A percentile compares a stretch with the other conserved stretches of the same genome.
Conservation (phyloP, 73 alveolate genomes). For the Breviolum minutum region DNA sequence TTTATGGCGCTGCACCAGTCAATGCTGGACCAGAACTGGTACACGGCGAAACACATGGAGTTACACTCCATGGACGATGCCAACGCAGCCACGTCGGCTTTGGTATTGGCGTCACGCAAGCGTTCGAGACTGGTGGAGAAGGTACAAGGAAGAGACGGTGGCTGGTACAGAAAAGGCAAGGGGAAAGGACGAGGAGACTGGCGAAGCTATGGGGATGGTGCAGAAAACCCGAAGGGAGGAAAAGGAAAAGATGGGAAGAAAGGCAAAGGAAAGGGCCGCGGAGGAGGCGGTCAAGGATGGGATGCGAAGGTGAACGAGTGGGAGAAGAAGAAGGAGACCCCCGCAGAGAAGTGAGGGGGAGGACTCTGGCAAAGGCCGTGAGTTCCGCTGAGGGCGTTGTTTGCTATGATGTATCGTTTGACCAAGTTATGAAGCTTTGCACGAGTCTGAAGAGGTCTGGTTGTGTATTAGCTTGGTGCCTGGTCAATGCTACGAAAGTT, state of each 20-base stretch:
- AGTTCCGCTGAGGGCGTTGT: neutral
- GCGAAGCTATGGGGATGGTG: too few relatives aligned
- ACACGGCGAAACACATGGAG: constrained; percentile 16
- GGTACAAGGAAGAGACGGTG: neutral
- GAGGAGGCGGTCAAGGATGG: neutral
- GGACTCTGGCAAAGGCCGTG: neutral
- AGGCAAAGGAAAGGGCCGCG: constrained; percentile 8
- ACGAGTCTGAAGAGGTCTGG: neutral
- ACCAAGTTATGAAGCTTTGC: neutral
- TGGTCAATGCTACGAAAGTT: neutral
- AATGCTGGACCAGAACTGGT: neutral
- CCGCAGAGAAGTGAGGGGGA: neutral
- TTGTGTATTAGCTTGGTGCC: neutral
- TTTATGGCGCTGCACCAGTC: neutral
- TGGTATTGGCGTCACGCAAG: neutral
- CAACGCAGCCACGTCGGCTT: neutral
- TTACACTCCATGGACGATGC: neutral
- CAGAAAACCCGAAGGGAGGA: neutral
- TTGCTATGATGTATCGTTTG: neutral
- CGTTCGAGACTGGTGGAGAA: neutral
- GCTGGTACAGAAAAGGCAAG: neutral
- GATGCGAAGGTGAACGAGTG: neutral
- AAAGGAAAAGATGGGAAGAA: neutral
- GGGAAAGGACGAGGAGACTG: neutral
- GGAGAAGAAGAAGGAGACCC: neutral